Evolutionary conservation across 441 rosid genomes (phyloP).

Genomic region (Arabidopsis hybrid): DNA sequence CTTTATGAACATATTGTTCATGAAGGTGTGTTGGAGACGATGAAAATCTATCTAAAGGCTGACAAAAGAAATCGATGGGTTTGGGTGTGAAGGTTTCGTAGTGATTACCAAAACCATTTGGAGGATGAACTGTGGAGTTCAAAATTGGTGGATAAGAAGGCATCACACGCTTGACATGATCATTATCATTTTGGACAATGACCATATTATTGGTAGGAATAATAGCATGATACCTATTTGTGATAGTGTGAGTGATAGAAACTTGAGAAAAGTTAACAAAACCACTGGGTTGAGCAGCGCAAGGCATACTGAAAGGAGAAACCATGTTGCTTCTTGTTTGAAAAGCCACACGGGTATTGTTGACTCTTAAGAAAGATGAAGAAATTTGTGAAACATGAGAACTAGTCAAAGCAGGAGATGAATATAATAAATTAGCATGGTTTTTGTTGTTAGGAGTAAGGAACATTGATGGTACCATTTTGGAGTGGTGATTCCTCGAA

Average conservation of each 20-base stretch:
- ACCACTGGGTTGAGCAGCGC: background rate
- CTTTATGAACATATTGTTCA: background rate
- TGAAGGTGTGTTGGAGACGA: no score
- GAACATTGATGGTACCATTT: background rate
- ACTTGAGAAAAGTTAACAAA: background rate
- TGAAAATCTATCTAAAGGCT: no score
- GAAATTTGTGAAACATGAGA: background rate
- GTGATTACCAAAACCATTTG: background rate
- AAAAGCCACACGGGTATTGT: background rate
- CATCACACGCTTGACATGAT: background rate
- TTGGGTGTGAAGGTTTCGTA: background rate
- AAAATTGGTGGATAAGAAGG: background rate
- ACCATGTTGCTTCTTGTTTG: conserved; percentile 4
- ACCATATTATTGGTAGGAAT: conserved; percentile 8
- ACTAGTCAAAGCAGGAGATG: background rate
- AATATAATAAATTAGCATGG: background rate
- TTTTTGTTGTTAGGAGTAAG: conserved; percentile 2
- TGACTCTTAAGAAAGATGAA: background rate
- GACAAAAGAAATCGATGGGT: background rate
- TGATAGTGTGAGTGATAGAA: conserved; percentile 1
- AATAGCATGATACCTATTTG: background rate
- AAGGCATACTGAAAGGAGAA: background rate
- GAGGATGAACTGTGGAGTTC: background rate
- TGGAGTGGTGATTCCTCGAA: background rate
- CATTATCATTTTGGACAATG: background rate